Evolutionary conservation across 257 asterid genomes (phyloP).

Genomic region (Solanum pimpinellifolium): DNA sequence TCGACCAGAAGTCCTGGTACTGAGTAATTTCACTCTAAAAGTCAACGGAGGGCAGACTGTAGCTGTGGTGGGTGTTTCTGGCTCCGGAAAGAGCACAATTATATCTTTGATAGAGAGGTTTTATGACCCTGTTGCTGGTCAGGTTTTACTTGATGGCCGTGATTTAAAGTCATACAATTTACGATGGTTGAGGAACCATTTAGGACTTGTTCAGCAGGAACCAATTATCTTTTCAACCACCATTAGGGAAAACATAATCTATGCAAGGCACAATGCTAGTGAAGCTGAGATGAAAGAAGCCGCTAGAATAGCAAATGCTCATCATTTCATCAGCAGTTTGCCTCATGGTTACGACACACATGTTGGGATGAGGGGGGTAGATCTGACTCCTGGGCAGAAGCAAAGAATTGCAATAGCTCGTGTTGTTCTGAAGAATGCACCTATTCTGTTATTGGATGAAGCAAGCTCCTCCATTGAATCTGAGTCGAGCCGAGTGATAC

Average conservation of each 20-base stretch:
- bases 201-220: constrained; percentile 97
- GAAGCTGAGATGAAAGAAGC: constrained; percentile 99
- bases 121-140: constrained; percentile 93
- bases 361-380: constrained; percentile 99
- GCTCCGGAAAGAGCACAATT: constrained; percentile 97
- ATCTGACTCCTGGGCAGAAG: constrained; percentile 97
- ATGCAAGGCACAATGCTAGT: constrained; percentile 97
- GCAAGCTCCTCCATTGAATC: constrained; percentile 97
- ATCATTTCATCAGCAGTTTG: constrained; percentile 96
- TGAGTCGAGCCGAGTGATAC: constrained; percentile 91
- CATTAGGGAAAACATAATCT: constrained; percentile 83
- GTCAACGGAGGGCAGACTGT: constrained; percentile 96
- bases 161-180: constrained; percentile 81
- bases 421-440: constrained; percentile 85
- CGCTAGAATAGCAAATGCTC: constrained; percentile 98
- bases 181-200: constrained; percentile 97
- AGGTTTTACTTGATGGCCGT: constrained; percentile 80
- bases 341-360: constrained; percentile 99
- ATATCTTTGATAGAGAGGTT: constrained; percentile 85
- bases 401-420: constrained; percentile 96
- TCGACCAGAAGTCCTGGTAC: constrained; percentile 84
- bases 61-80: constrained; percentile 97
- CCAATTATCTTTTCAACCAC: constrained; percentile 97
- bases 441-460: constrained; percentile 84
- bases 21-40: constrained; percentile 94